A percentile compares a stretch with the other conserved stretches of the same genome.
These are phyloP conservation scores for Wickerhamomyces ciferrii DNA, from an alignment of 805 yeast genomes.

Conservation along the genomic window DNA sequence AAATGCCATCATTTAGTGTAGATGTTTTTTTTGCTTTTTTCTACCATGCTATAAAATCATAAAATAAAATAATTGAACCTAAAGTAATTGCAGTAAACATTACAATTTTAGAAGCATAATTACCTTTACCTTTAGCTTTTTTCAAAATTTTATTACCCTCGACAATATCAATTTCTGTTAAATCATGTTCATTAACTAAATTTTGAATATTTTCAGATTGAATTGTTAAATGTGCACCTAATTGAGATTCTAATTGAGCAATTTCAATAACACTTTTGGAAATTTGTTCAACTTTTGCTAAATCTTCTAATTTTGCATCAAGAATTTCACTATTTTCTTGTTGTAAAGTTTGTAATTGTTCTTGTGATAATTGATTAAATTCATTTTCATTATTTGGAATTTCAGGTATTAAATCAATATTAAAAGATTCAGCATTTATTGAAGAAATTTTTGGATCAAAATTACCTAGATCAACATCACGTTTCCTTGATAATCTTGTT, in stretches of 20 bases:
- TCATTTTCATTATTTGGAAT: conserved; percentile 16
- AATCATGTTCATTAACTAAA: conserved; percentile 62
- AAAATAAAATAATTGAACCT: conserved; percentile 49
- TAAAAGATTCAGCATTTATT: conserved; percentile 19
- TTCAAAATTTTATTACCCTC: conserved; percentile 68
- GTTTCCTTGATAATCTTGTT: conserved; percentile 19
- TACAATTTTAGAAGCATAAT: conserved; percentile 52
- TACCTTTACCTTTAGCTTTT: conserved; percentile 63
- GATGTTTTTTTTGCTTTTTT: too few species aligned
- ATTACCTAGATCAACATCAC: conserved; percentile 16
- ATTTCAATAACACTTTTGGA: conserved; percentile 68
- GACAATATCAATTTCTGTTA: conserved; percentile 56
- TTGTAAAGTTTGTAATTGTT: conserved; percentile 53
- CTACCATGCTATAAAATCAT: conserved; percentile 41
- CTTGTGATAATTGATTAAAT: conserved; percentile 29
- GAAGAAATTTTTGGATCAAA: conserved; percentile 6
- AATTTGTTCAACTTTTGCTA: conserved; percentile 53
- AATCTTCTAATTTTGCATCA: conserved; percentile 51
- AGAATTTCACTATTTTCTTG: conserved; percentile 54
- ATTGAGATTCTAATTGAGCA: conserved; percentile 66
- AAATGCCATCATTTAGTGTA: too few species aligned
- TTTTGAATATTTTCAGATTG: conserved; percentile 68
- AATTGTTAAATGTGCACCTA: conserved; percentile 62
- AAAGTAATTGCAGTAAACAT: conserved; percentile 48
- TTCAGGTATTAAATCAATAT: conserved; percentile 14